phyloP scores from a whole-genome alignment of 1,284 basidiomycete genomes.

The Microbotryum silenes-acaulis region DNA sequence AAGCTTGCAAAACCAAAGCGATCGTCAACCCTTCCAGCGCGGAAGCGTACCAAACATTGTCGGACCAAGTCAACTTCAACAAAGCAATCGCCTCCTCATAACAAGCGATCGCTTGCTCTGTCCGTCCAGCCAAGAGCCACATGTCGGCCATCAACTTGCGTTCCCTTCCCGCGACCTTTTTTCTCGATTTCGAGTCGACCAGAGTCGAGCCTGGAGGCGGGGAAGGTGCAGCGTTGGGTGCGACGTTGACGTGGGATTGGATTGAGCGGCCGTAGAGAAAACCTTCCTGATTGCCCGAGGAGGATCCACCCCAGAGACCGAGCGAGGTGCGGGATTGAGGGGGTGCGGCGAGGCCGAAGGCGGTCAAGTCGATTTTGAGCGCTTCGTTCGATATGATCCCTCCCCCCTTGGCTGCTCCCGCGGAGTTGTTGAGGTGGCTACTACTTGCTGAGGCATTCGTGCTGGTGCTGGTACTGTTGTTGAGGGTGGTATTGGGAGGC shows the following conservation, averaged over 20 bases:
- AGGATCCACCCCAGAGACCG: constrained; percentile 13
- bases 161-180: constrained; percentile 51
- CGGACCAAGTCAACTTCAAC: constrained; percentile 58
- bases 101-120: constrained; percentile 69
- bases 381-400: neutral
- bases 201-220: constrained; percentile 20
- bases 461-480: neutral
- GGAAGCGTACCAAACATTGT: constrained; percentile 77
- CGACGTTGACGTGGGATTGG: constrained; percentile 15
- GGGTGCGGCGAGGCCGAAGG: constrained; percentile 19
- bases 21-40: constrained; percentile 69
- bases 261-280: constrained; percentile 22
- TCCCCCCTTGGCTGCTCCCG: neutral
- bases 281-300: constrained; percentile 22
- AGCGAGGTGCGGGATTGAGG: constrained; percentile 22
- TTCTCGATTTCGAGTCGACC: constrained; percentile 25
- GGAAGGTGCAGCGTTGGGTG: constrained; percentile 10
- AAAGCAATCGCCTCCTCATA: constrained; percentile 72
- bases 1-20: constrained; percentile 24
- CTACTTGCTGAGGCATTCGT: no score
- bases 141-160: constrained; percentile 84
- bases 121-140: constrained; percentile 71
- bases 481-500: neutral
- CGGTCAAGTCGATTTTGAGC: constrained; percentile 8
- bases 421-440: constrained; percentile 8